phyloP scores from a whole-genome alignment of 768 basidiomycete genomes.

The Phaeotremella skinneri region DNA sequence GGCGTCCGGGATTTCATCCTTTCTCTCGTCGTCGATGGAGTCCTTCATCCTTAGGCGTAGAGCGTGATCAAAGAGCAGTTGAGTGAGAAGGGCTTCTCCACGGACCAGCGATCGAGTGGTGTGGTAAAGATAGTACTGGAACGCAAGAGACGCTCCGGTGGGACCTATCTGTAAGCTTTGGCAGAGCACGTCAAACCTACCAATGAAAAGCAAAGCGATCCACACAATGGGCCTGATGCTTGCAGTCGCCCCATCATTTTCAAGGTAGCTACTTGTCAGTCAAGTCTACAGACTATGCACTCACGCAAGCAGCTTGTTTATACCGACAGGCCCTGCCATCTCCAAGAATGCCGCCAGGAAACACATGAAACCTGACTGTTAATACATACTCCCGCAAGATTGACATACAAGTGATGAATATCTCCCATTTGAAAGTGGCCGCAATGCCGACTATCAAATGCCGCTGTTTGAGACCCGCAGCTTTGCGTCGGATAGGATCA shows the following conservation, averaged over 20 bases:
- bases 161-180: slow-evolving; percentile 24
- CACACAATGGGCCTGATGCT: slow-evolving; percentile 67
- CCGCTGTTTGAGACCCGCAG: slow-evolving; percentile 52
- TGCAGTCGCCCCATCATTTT: slow-evolving; percentile 57
- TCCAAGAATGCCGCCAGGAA: slow-evolving; percentile 36
- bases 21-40: slow-evolving; percentile 35
- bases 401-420: slow-evolving; percentile 23
- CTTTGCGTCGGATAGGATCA: slow-evolving; percentile 51
- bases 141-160: slow-evolving; percentile 50
- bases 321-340: slow-evolving; percentile 52
- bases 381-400: background rate
- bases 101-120: slow-evolving; percentile 57
- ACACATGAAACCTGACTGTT: slow-evolving; percentile 23
- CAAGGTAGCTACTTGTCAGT: slow-evolving; percentile 55
- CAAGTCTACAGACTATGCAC: background rate
- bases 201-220: slow-evolving; percentile 57
- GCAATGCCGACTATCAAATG: slow-evolving; percentile 59
- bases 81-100: slow-evolving; percentile 59
- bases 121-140: slow-evolving; percentile 58
- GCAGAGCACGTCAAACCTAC: slow-evolving; percentile 27
- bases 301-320: slow-evolving; percentile 55
- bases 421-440: slow-evolving; percentile 29
- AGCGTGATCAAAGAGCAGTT: slow-evolving; percentile 80
- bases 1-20: slow-evolving; percentile 15
- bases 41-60: slow-evolving; percentile 66